Percentiles rank a stretch among this genome's conserved stretches.
Evolutionary conservation across 495 filamentous ascomycete genomes (phyloP).

Genomic region (Terfezia boudieri): DNA sequence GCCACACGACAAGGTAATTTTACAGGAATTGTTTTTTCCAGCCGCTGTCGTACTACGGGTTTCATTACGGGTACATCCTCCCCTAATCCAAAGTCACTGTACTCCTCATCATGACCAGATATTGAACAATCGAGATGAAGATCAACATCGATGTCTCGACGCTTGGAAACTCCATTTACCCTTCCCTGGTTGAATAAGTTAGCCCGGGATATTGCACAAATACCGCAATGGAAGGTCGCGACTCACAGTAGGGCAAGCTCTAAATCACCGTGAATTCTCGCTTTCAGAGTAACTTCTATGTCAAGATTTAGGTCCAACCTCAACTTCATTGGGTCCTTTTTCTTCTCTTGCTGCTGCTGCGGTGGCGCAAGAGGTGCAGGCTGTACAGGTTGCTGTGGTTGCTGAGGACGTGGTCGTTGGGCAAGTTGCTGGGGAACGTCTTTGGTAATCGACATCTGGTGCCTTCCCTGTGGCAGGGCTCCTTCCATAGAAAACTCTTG

Average conservation of each 20-base stretch:
- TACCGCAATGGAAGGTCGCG: conserved; percentile 17
- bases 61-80: too few relatives aligned
- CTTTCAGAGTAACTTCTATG: conserved; percentile 75
- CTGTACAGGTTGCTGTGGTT: background rate
- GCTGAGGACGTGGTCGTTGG: background rate
- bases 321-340: conserved; percentile 53
- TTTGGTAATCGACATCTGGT: background rate
- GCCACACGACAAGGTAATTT: too few relatives aligned
- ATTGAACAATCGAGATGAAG: too few relatives aligned
- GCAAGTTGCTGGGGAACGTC: background rate
- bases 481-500: background rate
- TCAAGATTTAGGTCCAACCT: conserved; percentile 71
- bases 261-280: conserved; percentile 82
- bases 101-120: too few relatives aligned
- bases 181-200: too few relatives aligned
- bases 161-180: too few relatives aligned
- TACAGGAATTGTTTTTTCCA: too few relatives aligned
- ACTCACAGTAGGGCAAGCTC: conserved; percentile 68
- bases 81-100: too few relatives aligned
- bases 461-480: background rate
- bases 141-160: too few relatives aligned
- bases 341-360: conserved; percentile 5
- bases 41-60: too few relatives aligned
- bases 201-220: too few relatives aligned
- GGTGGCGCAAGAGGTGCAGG: background rate